phyloP scores from a whole-genome alignment of 495 filamentous ascomycete species.

The Lasiosphaeria miniovina region DNA sequence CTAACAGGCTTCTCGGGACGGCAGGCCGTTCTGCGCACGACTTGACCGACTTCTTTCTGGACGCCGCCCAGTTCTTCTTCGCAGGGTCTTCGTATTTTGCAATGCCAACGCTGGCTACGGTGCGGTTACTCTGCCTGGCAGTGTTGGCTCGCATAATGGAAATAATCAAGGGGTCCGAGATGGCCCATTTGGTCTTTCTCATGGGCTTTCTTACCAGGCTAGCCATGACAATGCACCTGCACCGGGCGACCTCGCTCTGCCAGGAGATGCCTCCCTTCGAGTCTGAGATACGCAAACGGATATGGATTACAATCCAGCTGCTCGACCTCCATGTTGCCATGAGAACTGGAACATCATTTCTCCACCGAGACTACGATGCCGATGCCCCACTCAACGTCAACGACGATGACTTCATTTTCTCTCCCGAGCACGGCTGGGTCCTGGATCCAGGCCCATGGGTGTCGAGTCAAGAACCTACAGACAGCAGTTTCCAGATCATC shows the following conservation, averaged over 20 bases:
- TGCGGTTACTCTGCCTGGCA: conserved; percentile 23
- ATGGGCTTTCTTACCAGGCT: conserved; percentile 22
- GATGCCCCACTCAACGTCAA: conserved; percentile 22
- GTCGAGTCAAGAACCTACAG: conserved; percentile 5
- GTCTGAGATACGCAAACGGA: conserved; percentile 42
- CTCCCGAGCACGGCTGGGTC: conserved; percentile 20
- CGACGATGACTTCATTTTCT: conserved; percentile 18
- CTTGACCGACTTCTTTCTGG: conserved; percentile 26
- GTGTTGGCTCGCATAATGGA: conserved; percentile 25
- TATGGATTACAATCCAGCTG: conserved; percentile 39
- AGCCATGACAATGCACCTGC: conserved; percentile 25
- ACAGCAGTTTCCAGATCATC: conserved; percentile 24
- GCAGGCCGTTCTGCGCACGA: conserved; percentile 15
- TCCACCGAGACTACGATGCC: conserved; percentile 18
- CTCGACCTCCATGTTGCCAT: conserved; percentile 39
- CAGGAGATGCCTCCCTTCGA: conserved; percentile 42
- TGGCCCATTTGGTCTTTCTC: conserved; percentile 19
- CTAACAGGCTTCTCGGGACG: conserved; percentile 13
- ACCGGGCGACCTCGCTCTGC: conserved; percentile 27
- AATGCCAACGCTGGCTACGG: conserved; percentile 19
- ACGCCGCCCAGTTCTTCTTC: conserved; percentile 26
- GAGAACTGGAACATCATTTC: conserved; percentile 31
- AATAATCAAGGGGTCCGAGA: conserved; percentile 21
- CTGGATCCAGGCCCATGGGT: conserved; percentile 10
- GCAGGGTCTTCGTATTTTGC: conserved; percentile 15